phyloP scores from a whole-genome alignment of 441 rosid genomes.

The Croton setiger region DNA sequence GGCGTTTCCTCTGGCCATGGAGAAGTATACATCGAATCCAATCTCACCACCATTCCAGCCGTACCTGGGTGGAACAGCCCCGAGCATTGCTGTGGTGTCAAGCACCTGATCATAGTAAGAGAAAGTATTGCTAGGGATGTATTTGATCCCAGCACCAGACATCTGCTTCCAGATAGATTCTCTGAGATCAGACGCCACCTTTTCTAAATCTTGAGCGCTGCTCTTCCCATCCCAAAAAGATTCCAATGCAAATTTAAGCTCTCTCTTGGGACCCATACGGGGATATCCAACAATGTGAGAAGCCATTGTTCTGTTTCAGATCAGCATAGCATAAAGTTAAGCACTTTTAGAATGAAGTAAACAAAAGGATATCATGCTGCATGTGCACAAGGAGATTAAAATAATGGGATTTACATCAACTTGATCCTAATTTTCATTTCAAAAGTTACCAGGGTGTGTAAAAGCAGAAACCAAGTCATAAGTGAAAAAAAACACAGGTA shows the following conservation, averaged over 20 bases:
- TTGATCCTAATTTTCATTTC: too few relatives aligned
- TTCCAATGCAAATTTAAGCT: constrained; percentile 95
- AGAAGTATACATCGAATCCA: constrained; percentile 74
- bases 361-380: neutral
- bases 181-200: constrained; percentile 84
- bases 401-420: neutral
- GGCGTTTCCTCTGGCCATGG: constrained; percentile 99
- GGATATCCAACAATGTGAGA: constrained; percentile 99
- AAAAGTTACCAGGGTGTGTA: too few relatives aligned
- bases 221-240: constrained; percentile 98
- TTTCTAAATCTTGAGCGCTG: constrained; percentile 79
- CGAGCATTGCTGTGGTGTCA: constrained; percentile 91
- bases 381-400: too few relatives aligned
- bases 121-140: constrained; percentile 96
- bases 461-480: neutral
- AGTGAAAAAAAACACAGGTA: neutral
- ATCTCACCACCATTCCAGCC: constrained; percentile 83
- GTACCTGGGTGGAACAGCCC: constrained; percentile 90
- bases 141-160: constrained; percentile 78
- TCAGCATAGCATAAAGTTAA: neutral
- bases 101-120: constrained; percentile 86
- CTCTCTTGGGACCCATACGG: constrained; percentile 99
- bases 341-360: neutral
- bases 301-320: constrained; percentile 61
- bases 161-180: constrained; percentile 92